Base-by-base conservation (phyloP, 805 yeast genomes). In the Ogataea zsoltii region DNA sequence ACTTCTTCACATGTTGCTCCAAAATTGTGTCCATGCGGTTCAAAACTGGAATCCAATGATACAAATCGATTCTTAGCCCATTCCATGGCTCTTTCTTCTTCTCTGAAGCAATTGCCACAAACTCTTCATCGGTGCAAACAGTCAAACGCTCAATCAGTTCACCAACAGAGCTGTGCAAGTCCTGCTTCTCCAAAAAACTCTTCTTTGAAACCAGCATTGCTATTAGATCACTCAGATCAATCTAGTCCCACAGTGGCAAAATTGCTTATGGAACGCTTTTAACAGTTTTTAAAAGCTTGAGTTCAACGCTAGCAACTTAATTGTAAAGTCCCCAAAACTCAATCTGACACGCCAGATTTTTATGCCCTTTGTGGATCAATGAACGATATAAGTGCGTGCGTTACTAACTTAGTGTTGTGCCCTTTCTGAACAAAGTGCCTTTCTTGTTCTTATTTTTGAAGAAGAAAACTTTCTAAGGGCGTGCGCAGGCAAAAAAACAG, bases 31-130 rank as follows among this genome's bases (percentile, higher is more conserved):
- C 97, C 58, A 91, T 80, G 55, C 83, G 72, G 62, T 89, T 85
- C 55, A 92, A 69, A 1, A 88, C 80, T 0, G 84, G 76, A 23
- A 87, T 77, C 94, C 96, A 91, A 48, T 82, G 83, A 49, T 75
- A 76, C 28, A 92, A 65, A 54, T 88, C 77, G 6, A 75, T 71
- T 33, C 57, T 53, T 4, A 62, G 43, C 12, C 66, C 66, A 46
- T 61, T 62, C 68, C 67, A 65, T 10, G 46, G 53, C 32, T 61
- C 59, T 1, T 46, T 46, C 30, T 56, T 49, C 41, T 53, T 53
- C 3, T 48, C 30, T 7, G 49, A 45, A 25, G 58, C 53, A 7
- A 52, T 31, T 1, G 28, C 17, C 1, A 61, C 29, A 33, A 63
- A 54, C 32, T 61, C 61, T 5, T 55, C 56, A 7, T 44, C 12